Base-by-base conservation (phyloP, 768 basidiomycete species). In the Boletus tylopilopsis region DNA sequence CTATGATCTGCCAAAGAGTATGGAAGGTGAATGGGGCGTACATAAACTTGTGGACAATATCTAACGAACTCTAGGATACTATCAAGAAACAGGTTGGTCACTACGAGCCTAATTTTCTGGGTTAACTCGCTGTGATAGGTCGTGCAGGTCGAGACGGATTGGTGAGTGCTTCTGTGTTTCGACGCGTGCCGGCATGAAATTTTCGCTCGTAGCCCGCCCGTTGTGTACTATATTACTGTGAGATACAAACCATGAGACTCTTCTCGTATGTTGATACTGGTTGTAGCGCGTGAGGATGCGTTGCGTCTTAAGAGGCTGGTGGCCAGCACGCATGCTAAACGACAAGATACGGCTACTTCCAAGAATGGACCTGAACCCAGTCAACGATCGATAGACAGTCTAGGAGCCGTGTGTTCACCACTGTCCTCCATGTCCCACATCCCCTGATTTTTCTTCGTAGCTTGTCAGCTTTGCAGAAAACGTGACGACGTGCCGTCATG, bases 181-280 rank as follows among this genome's bases (percentile, higher is more conserved):
- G 0, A 19, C 23, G 19, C 3, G 34, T 23, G 12, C 19, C 45
- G 21, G n/a, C 30, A 44, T 52, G 47, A 53, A 35, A n/a, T n/a
- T n/a, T n/a, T n/a, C n/a, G n/a, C n/a, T n/a, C n/a, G n/a, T n/a
- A n/a, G n/a, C n/a, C n/a, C n/a, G n/a, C n/a, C n/a, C n/a, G n/a
- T n/a, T n/a, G n/a, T n/a, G n/a, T n/a, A n/a, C n/a, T n/a, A n/a
- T 93, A 89, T 61, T 93, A 90, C 60, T 91, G 90, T 88, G 54
- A 59, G 81, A 38, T 3, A 34, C 5, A 1, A 13, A 1, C 6
- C n/a, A n/a, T n/a, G n/a, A n/a, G n/a, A n/a, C n/a, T n/a, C n/a
- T n/a, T n/a, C 15, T 22, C 8, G 9, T 43, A 42, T n/a, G 35
- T 27, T 33, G 9, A 33, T 36, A 24, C 24, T 4, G 25, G 6